Evolutionary conservation across 371 early-diverging fungal genomes (phyloP).

Genomic region (Conidiobolus incongruus): DNA sequence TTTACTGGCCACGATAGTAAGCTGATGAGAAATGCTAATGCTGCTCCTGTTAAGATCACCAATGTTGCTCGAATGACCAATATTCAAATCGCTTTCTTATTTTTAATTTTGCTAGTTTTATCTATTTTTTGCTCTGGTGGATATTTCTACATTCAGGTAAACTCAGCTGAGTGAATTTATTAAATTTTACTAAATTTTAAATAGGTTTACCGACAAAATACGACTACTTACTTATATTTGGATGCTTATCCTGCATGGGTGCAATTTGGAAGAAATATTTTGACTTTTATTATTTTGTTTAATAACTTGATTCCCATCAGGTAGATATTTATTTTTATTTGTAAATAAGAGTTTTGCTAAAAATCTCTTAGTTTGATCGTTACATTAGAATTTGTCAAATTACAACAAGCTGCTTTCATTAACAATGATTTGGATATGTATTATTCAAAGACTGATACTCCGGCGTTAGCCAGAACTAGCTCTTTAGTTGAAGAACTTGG

Average conservation of each 20-base stretch:
- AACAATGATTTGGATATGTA: slow-evolving; percentile 42
- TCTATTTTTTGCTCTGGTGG: slow-evolving; percentile 67
- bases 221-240: slow-evolving; percentile 16
- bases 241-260: slow-evolving; percentile 9
- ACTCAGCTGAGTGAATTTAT: neutral
- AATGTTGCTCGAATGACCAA: slow-evolving; percentile 75
- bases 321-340: too few species aligned
- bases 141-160: slow-evolving; percentile 20
- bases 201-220: slow-evolving; percentile 13
- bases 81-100: slow-evolving; percentile 76
- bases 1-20: slow-evolving; percentile 84
- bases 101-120: slow-evolving; percentile 60
- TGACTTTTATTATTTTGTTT: slow-evolving; percentile 72
- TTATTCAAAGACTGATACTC: slow-evolving; percentile 49
- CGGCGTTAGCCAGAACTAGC: slow-evolving; percentile 67
- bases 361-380: slow-evolving; percentile 77
- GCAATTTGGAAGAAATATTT: slow-evolving; percentile 42
- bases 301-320: slow-evolving; percentile 81
- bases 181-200: neutral
- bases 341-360: slow-evolving; percentile 26
- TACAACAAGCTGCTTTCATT: slow-evolving; percentile 45
- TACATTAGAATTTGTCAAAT: slow-evolving; percentile 72
- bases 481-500: slow-evolving; percentile 88
- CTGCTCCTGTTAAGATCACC: slow-evolving; percentile 59
- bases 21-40: slow-evolving; percentile 62